These are phyloP conservation scores for Suillus placidus DNA, from an alignment of 768 basidiomycete genomes.

Conservation along the genomic window DNA sequence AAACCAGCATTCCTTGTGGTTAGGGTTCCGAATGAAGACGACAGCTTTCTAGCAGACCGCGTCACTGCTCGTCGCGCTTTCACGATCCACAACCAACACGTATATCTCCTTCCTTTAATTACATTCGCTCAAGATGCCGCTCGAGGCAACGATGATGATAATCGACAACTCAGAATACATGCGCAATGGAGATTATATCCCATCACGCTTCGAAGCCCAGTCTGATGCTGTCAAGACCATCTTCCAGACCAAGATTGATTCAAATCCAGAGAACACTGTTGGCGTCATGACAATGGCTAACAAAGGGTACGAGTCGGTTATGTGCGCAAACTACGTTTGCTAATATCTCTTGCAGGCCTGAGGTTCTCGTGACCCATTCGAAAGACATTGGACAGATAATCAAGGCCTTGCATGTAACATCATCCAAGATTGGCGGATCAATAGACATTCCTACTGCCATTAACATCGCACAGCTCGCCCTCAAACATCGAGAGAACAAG, in stretches of 20 bases:
- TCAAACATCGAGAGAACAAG: conserved; percentile 99
- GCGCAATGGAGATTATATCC: conserved; percentile 91
- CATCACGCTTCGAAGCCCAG: conserved; percentile 89
- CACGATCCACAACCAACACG: conserved; percentile 1
- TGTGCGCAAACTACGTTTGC: conserved; percentile 4
- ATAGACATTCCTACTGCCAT: conserved; percentile 91
- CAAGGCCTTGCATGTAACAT: conserved; percentile 69
- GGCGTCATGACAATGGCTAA: conserved; percentile 99
- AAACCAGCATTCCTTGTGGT: neutral
- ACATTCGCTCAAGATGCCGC: conserved; percentile 66
- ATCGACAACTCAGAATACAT: conserved; percentile 98
- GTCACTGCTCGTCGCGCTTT: conserved; percentile 7
- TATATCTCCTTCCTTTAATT: conserved; percentile 33
- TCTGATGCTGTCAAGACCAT: conserved; percentile 87
- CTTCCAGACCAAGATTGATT: conserved; percentile 91
- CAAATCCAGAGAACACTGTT: conserved; percentile 97
- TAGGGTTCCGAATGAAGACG: conserved; percentile 7
- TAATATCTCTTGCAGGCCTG: conserved; percentile 59
- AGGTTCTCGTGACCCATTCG: conserved; percentile 95
- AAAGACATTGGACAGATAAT: conserved; percentile 94
- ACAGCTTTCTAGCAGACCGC: conserved; percentile 6
- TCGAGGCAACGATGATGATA: conserved; percentile 97
- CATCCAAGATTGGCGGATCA: conserved; percentile 74
- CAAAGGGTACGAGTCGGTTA: conserved; percentile 65
- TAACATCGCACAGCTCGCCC: conserved; percentile 90